These are phyloP conservation scores for Macadamia tetraphylla DNA, from an alignment of 164 flowering plant genomes.

Conservation along the genomic window DNA sequence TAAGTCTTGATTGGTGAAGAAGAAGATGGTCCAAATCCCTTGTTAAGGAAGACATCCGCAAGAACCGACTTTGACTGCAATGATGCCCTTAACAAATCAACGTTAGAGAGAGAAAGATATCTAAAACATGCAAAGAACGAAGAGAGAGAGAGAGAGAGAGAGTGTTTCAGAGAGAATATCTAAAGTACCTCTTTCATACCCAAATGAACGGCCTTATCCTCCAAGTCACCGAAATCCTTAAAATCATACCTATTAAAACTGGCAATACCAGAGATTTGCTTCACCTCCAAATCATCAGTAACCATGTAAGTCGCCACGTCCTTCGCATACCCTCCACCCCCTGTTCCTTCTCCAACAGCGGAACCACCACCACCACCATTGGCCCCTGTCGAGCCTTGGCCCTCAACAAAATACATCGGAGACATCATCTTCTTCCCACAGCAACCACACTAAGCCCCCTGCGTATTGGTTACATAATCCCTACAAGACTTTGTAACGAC, in stretches of 20 bases:
- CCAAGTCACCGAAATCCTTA: background rate
- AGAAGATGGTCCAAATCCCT: no score
- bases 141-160: no score
- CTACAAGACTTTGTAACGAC: no score
- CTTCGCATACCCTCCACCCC: background rate
- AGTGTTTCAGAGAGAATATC: no score
- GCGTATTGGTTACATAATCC: background rate
- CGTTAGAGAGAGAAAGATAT: no score
- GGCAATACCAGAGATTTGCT: background rate
- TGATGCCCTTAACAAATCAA: background rate
- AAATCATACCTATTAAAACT: background rate
- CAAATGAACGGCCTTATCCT: background rate
- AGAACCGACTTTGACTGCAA: background rate
- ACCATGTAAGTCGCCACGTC: background rate
- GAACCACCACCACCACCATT: background rate
- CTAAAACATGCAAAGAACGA: no score
- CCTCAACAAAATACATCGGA: no score
- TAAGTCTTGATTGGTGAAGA: no score
- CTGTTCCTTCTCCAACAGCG: no score
- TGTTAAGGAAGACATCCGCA: background rate
- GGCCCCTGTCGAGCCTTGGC: no score
- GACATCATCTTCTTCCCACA: no score
- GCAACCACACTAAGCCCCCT: background rate
- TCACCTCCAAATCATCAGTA: background rate
- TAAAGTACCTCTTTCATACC: background rate